These are phyloP conservation scores for Neofusicoccum parvum DNA, from an alignment of 2,329 filamentous ascomycete species.

Conservation along the genomic window DNA sequence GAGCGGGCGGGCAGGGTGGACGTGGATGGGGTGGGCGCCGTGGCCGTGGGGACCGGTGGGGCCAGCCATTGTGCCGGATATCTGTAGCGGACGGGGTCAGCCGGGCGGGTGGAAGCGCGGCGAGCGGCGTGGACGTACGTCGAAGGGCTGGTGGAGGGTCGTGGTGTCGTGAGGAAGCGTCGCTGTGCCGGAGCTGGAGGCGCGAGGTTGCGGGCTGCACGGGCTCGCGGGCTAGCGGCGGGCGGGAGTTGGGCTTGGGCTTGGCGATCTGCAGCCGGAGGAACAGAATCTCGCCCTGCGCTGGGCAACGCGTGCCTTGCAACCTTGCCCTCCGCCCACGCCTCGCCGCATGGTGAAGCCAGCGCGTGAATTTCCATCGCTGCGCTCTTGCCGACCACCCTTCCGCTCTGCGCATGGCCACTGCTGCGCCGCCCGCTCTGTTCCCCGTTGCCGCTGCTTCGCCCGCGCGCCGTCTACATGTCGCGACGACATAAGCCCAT, in stretches of 20 bases:
- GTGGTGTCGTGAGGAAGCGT: not conserved
- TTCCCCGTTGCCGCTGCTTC: not conserved
- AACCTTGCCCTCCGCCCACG: not conserved
- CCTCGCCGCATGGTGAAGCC: not conserved
- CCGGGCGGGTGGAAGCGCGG: not conserved
- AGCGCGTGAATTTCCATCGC: constrained; percentile 1
- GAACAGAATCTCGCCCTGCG: constrained; percentile 9
- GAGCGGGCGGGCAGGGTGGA: constrained; percentile 66
- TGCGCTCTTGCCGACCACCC: not conserved
- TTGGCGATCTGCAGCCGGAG: constrained; percentile 11
- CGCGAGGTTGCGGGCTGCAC: constrained; percentile 20
- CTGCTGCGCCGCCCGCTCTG: not conserved
- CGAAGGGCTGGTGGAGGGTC: not conserved
- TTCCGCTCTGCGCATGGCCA: not conserved
- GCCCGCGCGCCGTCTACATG: constrained; percentile 21
- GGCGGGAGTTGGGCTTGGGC: not conserved
- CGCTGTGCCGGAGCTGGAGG: not conserved
- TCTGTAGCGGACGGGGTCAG: constrained; percentile 1
- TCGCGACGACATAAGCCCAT: constrained; percentile 18
- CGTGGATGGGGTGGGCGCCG: constrained; percentile 55
- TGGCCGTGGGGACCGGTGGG: constrained; percentile 17
- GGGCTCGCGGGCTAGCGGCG: constrained; percentile 12
- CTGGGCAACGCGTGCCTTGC: constrained; percentile 9
- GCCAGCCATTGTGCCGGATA: constrained; percentile 17
- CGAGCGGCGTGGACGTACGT: not conserved